Conservation (phyloP, 257 asterid genomes). For the Coffea canephora region DNA sequence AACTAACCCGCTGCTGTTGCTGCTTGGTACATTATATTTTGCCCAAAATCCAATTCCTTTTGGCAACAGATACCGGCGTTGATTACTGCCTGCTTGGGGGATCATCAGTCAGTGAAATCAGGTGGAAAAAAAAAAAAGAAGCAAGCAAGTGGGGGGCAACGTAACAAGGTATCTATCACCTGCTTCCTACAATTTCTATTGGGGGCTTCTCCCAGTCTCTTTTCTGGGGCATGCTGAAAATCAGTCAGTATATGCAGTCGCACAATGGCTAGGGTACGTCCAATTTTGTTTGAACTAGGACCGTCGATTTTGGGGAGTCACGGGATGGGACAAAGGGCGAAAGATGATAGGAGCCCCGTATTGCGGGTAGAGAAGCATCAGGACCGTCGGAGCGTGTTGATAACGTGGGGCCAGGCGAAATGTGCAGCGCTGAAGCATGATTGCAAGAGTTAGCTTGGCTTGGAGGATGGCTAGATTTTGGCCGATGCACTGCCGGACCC, state of each 20-base stretch:
- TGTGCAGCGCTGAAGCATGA: constrained; percentile 35
- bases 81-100: constrained; percentile 9
- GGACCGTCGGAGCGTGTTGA: constrained; percentile 47
- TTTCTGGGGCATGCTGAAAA: neutral
- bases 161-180: constrained; percentile 17
- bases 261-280: constrained; percentile 13
- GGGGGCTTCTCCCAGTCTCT: neutral
- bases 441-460: constrained; percentile 39
- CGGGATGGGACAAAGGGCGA: constrained; percentile 25
- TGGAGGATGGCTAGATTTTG: constrained; percentile 42
- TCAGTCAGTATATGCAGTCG: constrained; percentile 20
- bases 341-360: constrained; percentile 46
- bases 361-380: constrained; percentile 49
- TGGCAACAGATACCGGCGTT: constrained; percentile 14
- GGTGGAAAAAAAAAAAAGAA: constrained; percentile 1
- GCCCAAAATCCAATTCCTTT: constrained; percentile 28
- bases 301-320: constrained; percentile 12
- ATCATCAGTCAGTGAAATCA: constrained; percentile 7
- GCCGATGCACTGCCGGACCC: constrained; percentile 48
- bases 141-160: neutral
- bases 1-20: neutral
- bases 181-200: constrained; percentile 17
- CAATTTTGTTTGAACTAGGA: neutral
- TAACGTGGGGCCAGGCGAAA: constrained; percentile 37
- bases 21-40: neutral